phyloP scores from a whole-genome alignment of 306 rosid genomes.

The Trifolium subterraneum region DNA sequence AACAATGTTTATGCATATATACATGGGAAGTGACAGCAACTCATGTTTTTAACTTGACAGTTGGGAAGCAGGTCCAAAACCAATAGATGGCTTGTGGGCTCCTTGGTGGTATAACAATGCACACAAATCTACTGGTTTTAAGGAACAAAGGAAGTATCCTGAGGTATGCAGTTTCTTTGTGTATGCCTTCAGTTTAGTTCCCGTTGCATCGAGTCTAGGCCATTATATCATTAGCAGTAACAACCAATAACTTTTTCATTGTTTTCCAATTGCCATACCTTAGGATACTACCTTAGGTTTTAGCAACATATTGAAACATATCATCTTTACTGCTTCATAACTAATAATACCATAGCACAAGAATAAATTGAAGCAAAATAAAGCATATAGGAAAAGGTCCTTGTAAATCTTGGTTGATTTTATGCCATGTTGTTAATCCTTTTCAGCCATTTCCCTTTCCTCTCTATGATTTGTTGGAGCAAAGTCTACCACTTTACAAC shows the following conservation, averaged over 20 bases:
- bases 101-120: slow-evolving; percentile 81
- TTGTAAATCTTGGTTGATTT: slow-evolving; percentile 16
- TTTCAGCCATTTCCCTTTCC: slow-evolving; percentile 76
- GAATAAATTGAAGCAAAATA: too few relatives aligned
- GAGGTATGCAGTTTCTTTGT: slow-evolving; percentile 51
- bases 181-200: slow-evolving; percentile 25
- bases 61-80: slow-evolving; percentile 87
- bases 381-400: neutral
- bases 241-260: too few relatives aligned
- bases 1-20: slow-evolving; percentile 22
- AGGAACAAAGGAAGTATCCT: slow-evolving; percentile 60
- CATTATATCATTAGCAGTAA: too few relatives aligned
- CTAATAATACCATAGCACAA: too few relatives aligned
- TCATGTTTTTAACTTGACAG: slow-evolving; percentile 49
- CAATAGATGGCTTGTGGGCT: slow-evolving; percentile 83
- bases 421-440: slow-evolving; percentile 26
- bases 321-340: too few relatives aligned
- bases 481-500: slow-evolving; percentile 78
- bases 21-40: slow-evolving; percentile 40
- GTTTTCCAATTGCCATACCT: too few relatives aligned
- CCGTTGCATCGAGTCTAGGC: neutral
- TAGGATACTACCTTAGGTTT: too few relatives aligned
- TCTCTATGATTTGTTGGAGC: slow-evolving; percentile 69
- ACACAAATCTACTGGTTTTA: slow-evolving; percentile 66
- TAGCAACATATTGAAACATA: too few relatives aligned